phyloP scores from a whole-genome alignment of 768 basidiomycete species.

The Calocybe gangraenosa region DNA sequence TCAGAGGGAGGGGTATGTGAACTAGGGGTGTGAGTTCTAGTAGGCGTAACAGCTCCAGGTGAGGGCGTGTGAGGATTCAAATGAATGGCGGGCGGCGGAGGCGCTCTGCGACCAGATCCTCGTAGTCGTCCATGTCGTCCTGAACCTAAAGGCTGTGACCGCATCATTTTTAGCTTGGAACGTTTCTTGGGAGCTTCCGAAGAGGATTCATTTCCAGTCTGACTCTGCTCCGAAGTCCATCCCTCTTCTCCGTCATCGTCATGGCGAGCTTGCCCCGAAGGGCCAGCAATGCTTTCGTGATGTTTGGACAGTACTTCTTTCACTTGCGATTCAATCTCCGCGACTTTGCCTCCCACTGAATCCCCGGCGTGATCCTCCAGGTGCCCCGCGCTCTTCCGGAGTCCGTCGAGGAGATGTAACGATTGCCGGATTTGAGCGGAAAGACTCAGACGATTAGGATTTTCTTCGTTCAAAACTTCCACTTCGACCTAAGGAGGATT shows the following conservation, averaged over 20 bases:
- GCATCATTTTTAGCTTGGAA: constrained; percentile 6
- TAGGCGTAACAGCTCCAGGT: background rate
- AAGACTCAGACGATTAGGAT: constrained; percentile 11
- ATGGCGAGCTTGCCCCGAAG: constrained; percentile 11
- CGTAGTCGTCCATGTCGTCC: constrained; percentile 10
- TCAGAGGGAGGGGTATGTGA: constrained; percentile 9
- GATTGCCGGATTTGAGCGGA: constrained; percentile 11
- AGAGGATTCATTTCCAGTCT: background rate
- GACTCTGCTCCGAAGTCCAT: constrained; percentile 58
- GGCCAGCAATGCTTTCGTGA: constrained; percentile 11
- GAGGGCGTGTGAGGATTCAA: background rate
- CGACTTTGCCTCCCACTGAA: constrained; percentile 4
- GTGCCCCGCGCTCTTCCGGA: constrained; percentile 5
- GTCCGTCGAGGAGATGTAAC: constrained; percentile 6
- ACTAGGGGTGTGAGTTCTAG: background rate
- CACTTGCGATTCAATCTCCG: constrained; percentile 12
- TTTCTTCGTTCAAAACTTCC: constrained; percentile 47
- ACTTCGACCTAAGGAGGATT: constrained; percentile 55
- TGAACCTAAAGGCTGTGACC: constrained; percentile 9
- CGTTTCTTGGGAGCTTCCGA: constrained; percentile 9
- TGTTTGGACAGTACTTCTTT: constrained; percentile 10
- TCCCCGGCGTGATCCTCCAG: constrained; percentile 9
- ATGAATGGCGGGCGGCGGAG: constrained; percentile 5
- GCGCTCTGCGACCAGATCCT: constrained; percentile 11
- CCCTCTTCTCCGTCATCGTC: constrained; percentile 50